Evolutionary conservation across 495 filamentous ascomycete genomes (phyloP).

Genomic region (Aspergillus hancockii): DNA sequence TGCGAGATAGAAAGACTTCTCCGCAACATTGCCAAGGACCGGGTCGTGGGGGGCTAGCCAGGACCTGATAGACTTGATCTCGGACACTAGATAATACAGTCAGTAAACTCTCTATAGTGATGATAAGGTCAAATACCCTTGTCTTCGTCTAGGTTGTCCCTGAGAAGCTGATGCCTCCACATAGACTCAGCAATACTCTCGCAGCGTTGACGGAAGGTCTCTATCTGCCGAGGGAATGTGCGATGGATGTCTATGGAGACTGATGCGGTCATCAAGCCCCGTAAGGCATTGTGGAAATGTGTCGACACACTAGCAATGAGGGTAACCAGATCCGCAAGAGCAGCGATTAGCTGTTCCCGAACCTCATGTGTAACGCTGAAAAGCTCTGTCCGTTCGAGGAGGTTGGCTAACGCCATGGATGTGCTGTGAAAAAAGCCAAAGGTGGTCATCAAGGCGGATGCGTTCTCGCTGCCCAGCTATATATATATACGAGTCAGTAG

Average conservation of each 20-base stretch:
- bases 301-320: slow-evolving; percentile 36
- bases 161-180: slow-evolving; percentile 38
- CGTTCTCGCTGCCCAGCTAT: slow-evolving; percentile 38
- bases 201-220: slow-evolving; percentile 33
- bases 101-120: too few species aligned
- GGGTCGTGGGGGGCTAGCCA: slow-evolving; percentile 27
- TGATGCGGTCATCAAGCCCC: slow-evolving; percentile 23
- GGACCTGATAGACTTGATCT: slow-evolving; percentile 22
- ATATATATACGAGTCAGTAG: slow-evolving; percentile 2
- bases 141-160: slow-evolving; percentile 25
- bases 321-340: slow-evolving; percentile 37
- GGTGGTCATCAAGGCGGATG: slow-evolving; percentile 32
- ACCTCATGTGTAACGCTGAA: slow-evolving; percentile 38
- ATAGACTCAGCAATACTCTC: slow-evolving; percentile 35
- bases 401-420: slow-evolving; percentile 34
- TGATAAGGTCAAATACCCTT: too few species aligned
- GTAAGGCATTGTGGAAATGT: slow-evolving; percentile 33
- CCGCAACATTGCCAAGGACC: slow-evolving; percentile 22
- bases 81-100: slow-evolving; percentile 18
- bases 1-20: slow-evolving; percentile 39
- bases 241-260: slow-evolving; percentile 36
- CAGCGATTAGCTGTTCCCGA: slow-evolving; percentile 39
- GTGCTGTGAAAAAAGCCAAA: slow-evolving; percentile 44
- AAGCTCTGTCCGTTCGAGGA: slow-evolving; percentile 38
- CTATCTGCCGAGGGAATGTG: slow-evolving; percentile 33